Conservation (phyloP, 345 rosid species). For the Euclidium syriacum region DNA sequence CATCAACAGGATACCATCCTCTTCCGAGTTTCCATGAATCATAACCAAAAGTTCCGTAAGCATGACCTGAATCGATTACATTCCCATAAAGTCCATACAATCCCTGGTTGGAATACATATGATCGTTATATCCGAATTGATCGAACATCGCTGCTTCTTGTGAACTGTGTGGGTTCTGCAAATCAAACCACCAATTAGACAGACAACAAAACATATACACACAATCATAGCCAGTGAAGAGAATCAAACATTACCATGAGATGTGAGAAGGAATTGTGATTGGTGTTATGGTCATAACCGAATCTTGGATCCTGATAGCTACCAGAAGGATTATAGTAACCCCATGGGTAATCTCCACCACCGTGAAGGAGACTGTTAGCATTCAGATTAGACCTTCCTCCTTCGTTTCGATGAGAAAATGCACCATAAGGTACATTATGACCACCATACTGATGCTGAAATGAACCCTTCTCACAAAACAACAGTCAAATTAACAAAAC, state of each 20-base stretch:
- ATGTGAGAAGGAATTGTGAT: constrained; percentile 31
- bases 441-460: constrained; percentile 38
- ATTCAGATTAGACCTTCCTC: constrained; percentile 22
- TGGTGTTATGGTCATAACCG: constrained; percentile 42
- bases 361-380: constrained; percentile 15
- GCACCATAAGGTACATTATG: constrained; percentile 45
- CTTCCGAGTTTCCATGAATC: constrained; percentile 56
- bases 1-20: constrained; percentile 58
- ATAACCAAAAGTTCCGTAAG: constrained; percentile 49
- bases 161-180: constrained; percentile 46
- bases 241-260: constrained; percentile 40
- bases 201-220: neutral
- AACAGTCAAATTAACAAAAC: constrained; percentile 32
- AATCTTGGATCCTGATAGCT: constrained; percentile 43
- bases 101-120: constrained; percentile 44
- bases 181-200: neutral
- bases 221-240: neutral
- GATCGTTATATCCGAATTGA: constrained; percentile 44
- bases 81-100: constrained; percentile 55
- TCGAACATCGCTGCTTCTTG: constrained; percentile 40
- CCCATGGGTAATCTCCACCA: constrained; percentile 41
- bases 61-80: constrained; percentile 39
- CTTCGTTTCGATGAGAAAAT: constrained; percentile 31
- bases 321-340: constrained; percentile 28
- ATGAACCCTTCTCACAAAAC: constrained; percentile 38